phyloP scores from a whole-genome alignment of 2,329 filamentous ascomycete genomes.

The Pyrenochaeta sp. region DNA sequence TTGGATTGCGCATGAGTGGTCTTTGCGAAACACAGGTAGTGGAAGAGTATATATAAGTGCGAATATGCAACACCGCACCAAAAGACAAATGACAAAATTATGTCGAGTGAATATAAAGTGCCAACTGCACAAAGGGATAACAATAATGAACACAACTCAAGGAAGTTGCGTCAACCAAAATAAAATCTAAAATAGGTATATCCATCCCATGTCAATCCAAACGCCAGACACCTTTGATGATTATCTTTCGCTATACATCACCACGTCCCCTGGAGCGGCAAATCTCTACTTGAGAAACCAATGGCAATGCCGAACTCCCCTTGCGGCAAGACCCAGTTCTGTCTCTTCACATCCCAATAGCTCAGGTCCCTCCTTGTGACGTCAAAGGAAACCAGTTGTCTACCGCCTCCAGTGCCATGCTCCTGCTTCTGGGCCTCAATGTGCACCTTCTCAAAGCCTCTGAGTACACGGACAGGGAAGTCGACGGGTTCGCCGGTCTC shows the following conservation, averaged over 20 bases:
- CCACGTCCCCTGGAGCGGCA: slow-evolving; percentile 43
- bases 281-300: slow-evolving; percentile 46
- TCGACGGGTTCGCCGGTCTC: slow-evolving; percentile 61
- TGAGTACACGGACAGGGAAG: slow-evolving; percentile 58
- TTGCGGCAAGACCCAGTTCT: slow-evolving; percentile 53
- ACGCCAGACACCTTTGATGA: too few relatives aligned
- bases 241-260: slow-evolving; percentile 17
- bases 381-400: slow-evolving; percentile 44
- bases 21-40: too few relatives aligned
- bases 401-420: slow-evolving; percentile 27
- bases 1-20: too few relatives aligned
- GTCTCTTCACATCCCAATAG: slow-evolving; percentile 50
- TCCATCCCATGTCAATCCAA: not conserved
- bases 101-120: too few relatives aligned
- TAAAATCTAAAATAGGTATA: too few relatives aligned
- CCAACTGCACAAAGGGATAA: too few relatives aligned
- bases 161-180: too few relatives aligned
- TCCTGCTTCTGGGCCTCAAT: slow-evolving; percentile 36
- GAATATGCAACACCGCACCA: too few relatives aligned
- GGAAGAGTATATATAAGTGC: too few relatives aligned
- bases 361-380: slow-evolving; percentile 53
- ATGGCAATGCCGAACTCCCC: slow-evolving; percentile 42
- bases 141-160: too few relatives aligned
- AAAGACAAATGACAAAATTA: too few relatives aligned
- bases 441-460: slow-evolving; percentile 55